Conservation (phyloP, 2,329 filamentous ascomycete species). For the Pseudogymnoascus pannorum region DNA sequence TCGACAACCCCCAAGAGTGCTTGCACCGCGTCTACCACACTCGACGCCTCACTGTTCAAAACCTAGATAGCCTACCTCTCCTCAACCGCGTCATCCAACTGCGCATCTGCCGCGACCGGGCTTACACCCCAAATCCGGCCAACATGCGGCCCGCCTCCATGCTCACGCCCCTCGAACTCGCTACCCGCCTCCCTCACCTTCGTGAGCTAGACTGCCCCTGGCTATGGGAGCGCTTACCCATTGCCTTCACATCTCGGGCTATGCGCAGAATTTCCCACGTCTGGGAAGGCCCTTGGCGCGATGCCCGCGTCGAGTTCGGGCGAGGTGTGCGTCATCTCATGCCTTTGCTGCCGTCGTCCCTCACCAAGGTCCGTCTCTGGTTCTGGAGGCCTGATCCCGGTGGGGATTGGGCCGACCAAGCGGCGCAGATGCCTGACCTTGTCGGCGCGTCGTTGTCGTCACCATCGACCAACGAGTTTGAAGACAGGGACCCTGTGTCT, state of each 20-base stretch:
- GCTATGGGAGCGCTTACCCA: conserved; percentile 19
- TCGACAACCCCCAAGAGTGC: neutral
- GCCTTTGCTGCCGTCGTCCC: conserved; percentile 12
- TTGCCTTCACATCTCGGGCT: conserved; percentile 14
- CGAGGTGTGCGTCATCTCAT: conserved; percentile 12
- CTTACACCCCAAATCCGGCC: neutral
- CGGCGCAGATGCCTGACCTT: conserved; percentile 19
- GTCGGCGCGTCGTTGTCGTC: conserved; percentile 10
- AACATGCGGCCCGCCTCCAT: conserved; percentile 10
- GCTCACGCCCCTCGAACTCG: conserved; percentile 16
- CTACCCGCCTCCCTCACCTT: conserved; percentile 15
- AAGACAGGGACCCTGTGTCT: conserved; percentile 18
- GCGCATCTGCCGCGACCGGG: neutral
- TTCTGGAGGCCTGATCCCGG: conserved; percentile 16
- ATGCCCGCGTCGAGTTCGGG: conserved; percentile 19
- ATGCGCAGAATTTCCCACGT: conserved; percentile 14
- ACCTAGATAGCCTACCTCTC: neutral
- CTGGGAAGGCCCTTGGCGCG: conserved; percentile 20
- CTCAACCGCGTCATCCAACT: conserved; percentile 1
- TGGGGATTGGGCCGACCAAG: conserved; percentile 12
- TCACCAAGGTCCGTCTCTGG: conserved; percentile 17
- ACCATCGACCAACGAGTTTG: neutral
- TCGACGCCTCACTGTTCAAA: neutral
- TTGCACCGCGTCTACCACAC: neutral
- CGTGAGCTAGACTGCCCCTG: conserved; percentile 19